Evolutionary conservation across 768 basidiomycete genomes (phyloP).

Genomic region (Mycena vulgaris): DNA sequence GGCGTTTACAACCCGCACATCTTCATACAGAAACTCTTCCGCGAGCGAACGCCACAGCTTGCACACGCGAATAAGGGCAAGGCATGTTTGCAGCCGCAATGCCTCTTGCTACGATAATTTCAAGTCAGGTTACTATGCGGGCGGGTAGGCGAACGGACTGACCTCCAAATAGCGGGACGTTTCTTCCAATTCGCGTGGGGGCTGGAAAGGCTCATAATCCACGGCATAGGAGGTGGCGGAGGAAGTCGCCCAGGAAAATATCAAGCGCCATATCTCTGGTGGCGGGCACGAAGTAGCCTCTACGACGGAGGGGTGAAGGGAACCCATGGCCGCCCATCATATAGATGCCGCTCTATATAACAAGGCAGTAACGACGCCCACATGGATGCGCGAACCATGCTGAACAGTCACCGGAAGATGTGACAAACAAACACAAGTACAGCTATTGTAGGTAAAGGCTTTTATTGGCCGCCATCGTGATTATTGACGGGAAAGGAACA

Average conservation of each 20-base stretch:
- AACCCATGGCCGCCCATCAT: constrained; percentile 1
- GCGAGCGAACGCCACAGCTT: constrained; percentile 14
- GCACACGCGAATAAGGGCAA: constrained; percentile 29
- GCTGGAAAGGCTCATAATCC: constrained; percentile 30
- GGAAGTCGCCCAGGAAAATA: constrained; percentile 21
- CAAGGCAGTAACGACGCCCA: background rate
- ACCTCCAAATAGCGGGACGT: constrained; percentile 18
- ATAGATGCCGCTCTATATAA: background rate
- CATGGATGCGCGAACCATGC: background rate
- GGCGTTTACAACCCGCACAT: constrained; percentile 16
- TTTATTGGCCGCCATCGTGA: background rate
- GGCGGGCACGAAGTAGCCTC: background rate
- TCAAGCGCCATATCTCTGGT: constrained; percentile 30
- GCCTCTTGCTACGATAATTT: constrained; percentile 7
- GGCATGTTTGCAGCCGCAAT: constrained; percentile 17
- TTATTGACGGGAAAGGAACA: background rate
- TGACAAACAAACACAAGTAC: constrained; percentile 14
- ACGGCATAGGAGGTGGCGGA: constrained; percentile 12
- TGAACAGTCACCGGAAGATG: background rate
- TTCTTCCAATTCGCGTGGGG: constrained; percentile 24
- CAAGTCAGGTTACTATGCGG: background rate
- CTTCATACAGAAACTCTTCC: constrained; percentile 29
- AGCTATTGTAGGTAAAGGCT: constrained; percentile 6
- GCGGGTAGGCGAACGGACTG: background rate
- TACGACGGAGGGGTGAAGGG: background rate